Evolutionary conservation across 2,329 filamentous ascomycete genomes (phyloP).

Genomic region (Fusarium incarnatum): DNA sequence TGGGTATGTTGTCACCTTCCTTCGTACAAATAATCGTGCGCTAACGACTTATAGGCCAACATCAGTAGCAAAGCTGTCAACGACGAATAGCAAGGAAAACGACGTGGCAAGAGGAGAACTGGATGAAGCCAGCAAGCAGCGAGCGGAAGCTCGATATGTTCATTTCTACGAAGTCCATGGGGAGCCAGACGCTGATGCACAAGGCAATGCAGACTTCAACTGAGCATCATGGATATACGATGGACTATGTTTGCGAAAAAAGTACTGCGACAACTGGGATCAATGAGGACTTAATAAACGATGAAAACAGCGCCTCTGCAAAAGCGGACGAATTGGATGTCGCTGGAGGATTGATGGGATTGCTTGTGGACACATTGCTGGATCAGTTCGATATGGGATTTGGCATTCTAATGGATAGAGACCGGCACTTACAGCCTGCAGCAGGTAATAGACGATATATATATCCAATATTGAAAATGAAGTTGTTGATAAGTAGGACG

Average conservation of each 20-base stretch:
- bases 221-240: constrained; percentile 38
- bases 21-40: background rate
- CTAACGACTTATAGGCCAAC: constrained; percentile 54
- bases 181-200: constrained; percentile 60
- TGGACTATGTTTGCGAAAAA: background rate
- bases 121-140: constrained; percentile 62
- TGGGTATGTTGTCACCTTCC: constrained; percentile 67
- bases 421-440: background rate
- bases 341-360: constrained; percentile 12
- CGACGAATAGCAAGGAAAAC: constrained; percentile 60
- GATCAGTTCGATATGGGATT: background rate
- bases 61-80: constrained; percentile 58
- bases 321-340: constrained; percentile 26
- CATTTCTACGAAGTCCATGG: constrained; percentile 65
- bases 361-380: constrained; percentile 10
- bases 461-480: constrained; percentile 8
- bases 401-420: background rate
- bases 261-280: constrained; percentile 17
- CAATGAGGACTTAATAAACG: constrained; percentile 35
- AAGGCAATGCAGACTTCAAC: constrained; percentile 65
- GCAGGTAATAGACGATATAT: constrained; percentile 19
- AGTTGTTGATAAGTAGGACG: background rate
- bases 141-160: constrained; percentile 63
- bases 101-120: constrained; percentile 57
- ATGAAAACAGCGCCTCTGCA: constrained; percentile 27